Evolutionary conservation across 2,329 filamentous ascomycete species (phyloP).

Genomic region (Verticillium tricorpus): DNA sequence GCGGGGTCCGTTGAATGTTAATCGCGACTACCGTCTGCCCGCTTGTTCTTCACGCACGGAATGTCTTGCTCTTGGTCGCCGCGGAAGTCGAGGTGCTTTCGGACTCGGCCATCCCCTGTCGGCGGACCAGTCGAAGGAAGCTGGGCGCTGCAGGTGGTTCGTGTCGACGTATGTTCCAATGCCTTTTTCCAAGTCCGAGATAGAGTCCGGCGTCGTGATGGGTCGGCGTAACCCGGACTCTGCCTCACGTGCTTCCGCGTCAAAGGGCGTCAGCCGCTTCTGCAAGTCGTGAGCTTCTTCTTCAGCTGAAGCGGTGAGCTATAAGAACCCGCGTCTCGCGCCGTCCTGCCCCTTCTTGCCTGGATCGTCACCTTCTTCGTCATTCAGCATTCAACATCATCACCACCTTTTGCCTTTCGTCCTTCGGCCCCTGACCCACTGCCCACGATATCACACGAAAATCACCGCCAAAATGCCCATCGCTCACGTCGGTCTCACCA

Average conservation of each 20-base stretch:
- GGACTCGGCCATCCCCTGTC: no score
- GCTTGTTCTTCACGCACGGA: not conserved
- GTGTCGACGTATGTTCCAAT: no score
- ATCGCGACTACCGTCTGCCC: not conserved
- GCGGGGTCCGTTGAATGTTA: not conserved
- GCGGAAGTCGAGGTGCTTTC: no score
- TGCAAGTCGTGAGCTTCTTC: not conserved
- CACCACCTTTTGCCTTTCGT: no score
- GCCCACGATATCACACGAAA: not conserved
- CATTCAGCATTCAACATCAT: no score
- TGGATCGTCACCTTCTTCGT: not conserved
- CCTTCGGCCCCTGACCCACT: not conserved
- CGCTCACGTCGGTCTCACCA: constrained; percentile 26
- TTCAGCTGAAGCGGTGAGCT: not conserved
- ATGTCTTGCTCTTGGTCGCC: no score
- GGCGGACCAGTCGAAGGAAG: not conserved
- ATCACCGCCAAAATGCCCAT: constrained; percentile 24
- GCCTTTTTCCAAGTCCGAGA: no score
- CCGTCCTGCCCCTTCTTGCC: not conserved
- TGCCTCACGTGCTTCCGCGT: not conserved
- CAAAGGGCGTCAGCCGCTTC: not conserved
- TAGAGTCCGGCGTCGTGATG: not conserved
- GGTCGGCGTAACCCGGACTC: not conserved
- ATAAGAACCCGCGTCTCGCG: not conserved
- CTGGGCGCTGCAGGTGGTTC: no score